Evolutionary conservation across 179 eudicot species (phyloP).

Genomic region (Drosera spatulata): DNA sequence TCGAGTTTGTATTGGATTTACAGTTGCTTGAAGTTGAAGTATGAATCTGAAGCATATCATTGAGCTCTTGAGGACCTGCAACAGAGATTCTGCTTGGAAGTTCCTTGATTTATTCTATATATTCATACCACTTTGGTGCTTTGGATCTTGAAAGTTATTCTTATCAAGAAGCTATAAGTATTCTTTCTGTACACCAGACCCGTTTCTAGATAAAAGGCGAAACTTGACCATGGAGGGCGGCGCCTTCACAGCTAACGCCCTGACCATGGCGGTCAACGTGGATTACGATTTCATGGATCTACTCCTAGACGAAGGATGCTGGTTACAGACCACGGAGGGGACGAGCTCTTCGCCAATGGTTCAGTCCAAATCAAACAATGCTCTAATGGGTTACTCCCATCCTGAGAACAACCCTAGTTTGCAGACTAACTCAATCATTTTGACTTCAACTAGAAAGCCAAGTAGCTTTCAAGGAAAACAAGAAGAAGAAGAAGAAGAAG

Average conservation of each 20-base stretch:
- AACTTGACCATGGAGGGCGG: constrained; percentile 44
- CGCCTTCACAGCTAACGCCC: constrained; percentile 18
- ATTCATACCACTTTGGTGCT: constrained; percentile 37
- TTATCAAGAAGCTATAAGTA: not conserved
- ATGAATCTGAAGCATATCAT: constrained; percentile 13
- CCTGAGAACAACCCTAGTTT: constrained; percentile 17
- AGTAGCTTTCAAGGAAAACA: constrained; percentile 7
- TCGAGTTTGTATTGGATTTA: not conserved
- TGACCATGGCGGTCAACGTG: constrained; percentile 30
- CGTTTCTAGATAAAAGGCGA: not conserved
- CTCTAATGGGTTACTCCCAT: constrained; percentile 17
- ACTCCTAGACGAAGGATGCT: constrained; percentile 50
- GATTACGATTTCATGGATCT: constrained; percentile 61
- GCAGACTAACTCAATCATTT: constrained; percentile 20
- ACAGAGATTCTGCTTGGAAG: constrained; percentile 37
- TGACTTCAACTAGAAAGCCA: constrained; percentile 16
- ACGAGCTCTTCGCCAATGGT: constrained; percentile 31
- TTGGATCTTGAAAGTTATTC: constrained; percentile 24
- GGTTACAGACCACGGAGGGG: constrained; percentile 51
- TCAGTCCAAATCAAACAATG: constrained; percentile 16
- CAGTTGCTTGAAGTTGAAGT: not conserved
- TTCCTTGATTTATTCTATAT: constrained; percentile 39
- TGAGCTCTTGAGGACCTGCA: constrained; percentile 22
- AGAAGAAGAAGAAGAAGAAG: constrained; percentile 6
- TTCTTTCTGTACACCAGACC: not conserved